Evolutionary conservation across 208 protist genomes (phyloP), one percentile per base, ranked within the genome.

Genomic region (Novymonas esmeraldas): DNA sequence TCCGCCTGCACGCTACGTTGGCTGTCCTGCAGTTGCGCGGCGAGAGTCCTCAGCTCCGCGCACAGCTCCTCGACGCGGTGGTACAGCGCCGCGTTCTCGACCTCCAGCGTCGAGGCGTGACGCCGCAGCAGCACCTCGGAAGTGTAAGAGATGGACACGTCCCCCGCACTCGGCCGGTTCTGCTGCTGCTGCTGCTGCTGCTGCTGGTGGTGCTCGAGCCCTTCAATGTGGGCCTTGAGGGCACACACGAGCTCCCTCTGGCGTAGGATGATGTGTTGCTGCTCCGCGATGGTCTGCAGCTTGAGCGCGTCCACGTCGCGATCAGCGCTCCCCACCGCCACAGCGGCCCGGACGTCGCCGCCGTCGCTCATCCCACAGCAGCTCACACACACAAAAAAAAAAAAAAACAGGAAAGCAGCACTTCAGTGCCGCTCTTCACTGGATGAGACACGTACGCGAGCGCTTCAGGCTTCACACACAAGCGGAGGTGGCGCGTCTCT

Each of bases 191-290:
- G 48, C 18, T 10, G 24, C 50, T 82, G 45, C 13, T 52, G 63
- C 46, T 41, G 49, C 38, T 65, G 70, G 4, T 64, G 48, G 14
- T 10, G 24, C 50, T 82, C 78, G 1, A 82, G 50, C 51, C 71
- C 63, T 24, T 78, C 52, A 2, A 92, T 61, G 3, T 75, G 64
- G 2, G 42, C 60, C 64, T 93, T 91, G 36, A 88, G 56, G 10
- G 75, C 58, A 14, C 57, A 45, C 9, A 90, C 73, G 20, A 89
- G 76, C 61, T 86, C 78, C 50, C 86, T 75, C 45, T 93, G 71
- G 39, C 82, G 73, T 13, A 75, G 49, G 41, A 95, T 91, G 34
- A 88, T 79, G 24, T 64, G 66, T 71, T 95, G 89, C 62, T 94
- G 87, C 42, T 95, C 89, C 9, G 72, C 34, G 28, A 92, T 84